Evolutionary conservation across 2,329 filamentous ascomycete genomes (phyloP).

Genomic region (Xylariaceae sp.): DNA sequence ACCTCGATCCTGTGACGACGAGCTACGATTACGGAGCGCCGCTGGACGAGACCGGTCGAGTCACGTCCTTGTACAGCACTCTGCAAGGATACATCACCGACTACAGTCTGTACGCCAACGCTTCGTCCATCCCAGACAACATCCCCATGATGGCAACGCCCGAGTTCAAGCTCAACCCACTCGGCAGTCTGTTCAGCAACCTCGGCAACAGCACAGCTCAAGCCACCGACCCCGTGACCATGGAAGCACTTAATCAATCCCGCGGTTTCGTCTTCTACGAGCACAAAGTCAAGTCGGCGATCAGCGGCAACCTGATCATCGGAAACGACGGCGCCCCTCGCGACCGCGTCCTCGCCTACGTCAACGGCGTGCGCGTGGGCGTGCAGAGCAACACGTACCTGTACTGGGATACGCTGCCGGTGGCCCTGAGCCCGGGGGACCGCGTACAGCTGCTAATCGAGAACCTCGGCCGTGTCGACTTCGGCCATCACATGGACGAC

Average conservation of each 20-base stretch:
- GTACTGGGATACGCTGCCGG: conserved; percentile 25
- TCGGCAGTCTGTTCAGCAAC: conserved; percentile 26
- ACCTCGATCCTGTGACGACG: conserved; percentile 28
- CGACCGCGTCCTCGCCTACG: conserved; percentile 35
- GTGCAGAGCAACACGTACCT: conserved; percentile 35
- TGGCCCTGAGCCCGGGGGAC: conserved; percentile 28
- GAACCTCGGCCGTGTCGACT: conserved; percentile 38
- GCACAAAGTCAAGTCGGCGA: conserved; percentile 16
- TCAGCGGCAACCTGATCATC: conserved; percentile 24
- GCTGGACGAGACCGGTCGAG: conserved; percentile 36
- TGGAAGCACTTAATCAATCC: conserved; percentile 33
- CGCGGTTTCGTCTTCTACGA: conserved; percentile 34
- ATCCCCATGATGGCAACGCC: conserved; percentile 22
- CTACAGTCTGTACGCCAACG: conserved; percentile 22
- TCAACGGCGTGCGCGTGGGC: conserved; percentile 30
- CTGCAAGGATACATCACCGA: conserved; percentile 27
- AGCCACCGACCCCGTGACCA: conserved; percentile 23
- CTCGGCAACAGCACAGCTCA: conserved; percentile 13
- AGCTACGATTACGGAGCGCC: conserved; percentile 40
- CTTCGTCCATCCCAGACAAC: conserved; percentile 25
- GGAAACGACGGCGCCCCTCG: conserved; percentile 32
- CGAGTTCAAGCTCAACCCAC: conserved; percentile 27
- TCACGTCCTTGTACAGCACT: conserved; percentile 29
- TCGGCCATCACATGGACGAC: conserved; percentile 27
- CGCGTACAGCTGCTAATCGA: conserved; percentile 33